These are phyloP conservation scores for Nannochloropsis gaditana DNA, from an alignment of 108 stramenopile species.

Conservation along the genomic window DNA sequence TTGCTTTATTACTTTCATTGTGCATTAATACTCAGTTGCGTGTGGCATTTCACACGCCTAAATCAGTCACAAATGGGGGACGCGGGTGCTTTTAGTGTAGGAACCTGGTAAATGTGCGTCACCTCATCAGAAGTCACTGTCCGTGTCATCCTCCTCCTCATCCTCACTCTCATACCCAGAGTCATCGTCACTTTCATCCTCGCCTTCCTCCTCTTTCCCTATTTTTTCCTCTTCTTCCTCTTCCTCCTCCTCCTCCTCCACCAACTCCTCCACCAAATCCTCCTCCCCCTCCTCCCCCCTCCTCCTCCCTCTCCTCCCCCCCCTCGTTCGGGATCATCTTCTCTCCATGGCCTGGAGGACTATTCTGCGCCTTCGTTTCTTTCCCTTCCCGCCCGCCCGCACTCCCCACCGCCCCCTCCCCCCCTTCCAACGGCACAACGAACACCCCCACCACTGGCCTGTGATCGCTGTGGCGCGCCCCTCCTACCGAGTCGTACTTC, in stretches of 20 bases:
- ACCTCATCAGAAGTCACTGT: background rate
- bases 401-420: background rate
- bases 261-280: background rate
- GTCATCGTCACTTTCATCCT: background rate
- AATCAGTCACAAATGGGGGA: too few relatives aligned
- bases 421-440: conserved; percentile 26
- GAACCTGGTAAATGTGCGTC: background rate
- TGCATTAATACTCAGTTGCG: background rate
- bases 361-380: too few relatives aligned
- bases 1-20: background rate
- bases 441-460: conserved; percentile 40
- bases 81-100: too few relatives aligned
- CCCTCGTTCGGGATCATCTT: background rate
- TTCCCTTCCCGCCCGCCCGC: too few relatives aligned
- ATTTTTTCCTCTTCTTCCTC: background rate
- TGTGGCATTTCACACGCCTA: background rate
- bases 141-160: conserved; percentile 2
- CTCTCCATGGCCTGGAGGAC: too few relatives aligned
- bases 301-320: background rate
- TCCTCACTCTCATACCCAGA: background rate
- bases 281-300: background rate
- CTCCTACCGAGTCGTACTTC: conserved; percentile 26
- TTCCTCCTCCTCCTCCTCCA: background rate
- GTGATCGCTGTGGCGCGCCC: conserved; percentile 42
- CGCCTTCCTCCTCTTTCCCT: background rate